phyloP scores from a whole-genome alignment of 352 stramenopile genomes.

The Peronospora destructor region DNA sequence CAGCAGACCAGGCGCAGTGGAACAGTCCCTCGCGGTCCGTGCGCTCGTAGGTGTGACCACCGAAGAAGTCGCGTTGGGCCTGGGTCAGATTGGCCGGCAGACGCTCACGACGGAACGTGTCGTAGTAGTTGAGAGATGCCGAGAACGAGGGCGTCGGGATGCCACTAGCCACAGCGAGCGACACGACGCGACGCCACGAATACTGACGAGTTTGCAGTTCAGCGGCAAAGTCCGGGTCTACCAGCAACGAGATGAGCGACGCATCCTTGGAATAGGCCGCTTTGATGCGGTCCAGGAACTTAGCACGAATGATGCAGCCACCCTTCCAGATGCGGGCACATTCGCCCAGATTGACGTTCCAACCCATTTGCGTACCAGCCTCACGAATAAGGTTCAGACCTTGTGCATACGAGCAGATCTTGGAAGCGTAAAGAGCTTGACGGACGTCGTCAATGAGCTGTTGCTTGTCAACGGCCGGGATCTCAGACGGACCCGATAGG shows the following conservation, averaged over 20 bases:
- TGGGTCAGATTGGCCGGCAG: constrained; percentile 97
- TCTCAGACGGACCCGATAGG: constrained; percentile 90
- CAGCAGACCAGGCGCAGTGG: constrained; percentile 96
- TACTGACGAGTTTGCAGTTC: constrained; percentile 93
- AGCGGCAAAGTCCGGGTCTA: constrained; percentile 94
- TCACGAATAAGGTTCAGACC: constrained; percentile 93
- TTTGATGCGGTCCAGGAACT: constrained; percentile 97
- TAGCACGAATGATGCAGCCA: constrained; percentile 98
- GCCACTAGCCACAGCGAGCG: constrained; percentile 91
- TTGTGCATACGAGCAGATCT: constrained; percentile 98
- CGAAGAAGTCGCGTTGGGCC: constrained; percentile 99
- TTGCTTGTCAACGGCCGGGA: constrained; percentile 88
- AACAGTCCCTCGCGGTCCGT: constrained; percentile 92
- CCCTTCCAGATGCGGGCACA: constrained; percentile 98
- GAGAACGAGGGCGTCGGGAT: constrained; percentile 89
- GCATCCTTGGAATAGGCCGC: constrained; percentile 88
- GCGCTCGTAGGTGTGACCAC: constrained; percentile 97
- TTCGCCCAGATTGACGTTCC: constrained; percentile 94
- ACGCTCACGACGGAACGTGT: constrained; percentile 93
- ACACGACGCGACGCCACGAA: constrained; percentile 95
- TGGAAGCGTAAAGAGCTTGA: constrained; percentile 95
- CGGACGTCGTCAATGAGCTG: constrained; percentile 96
- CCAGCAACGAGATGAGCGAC: constrained; percentile 93
- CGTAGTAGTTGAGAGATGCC: constrained; percentile 96
- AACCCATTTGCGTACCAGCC: constrained; percentile 92